Conservation (phyloP, 257 asterid species). For the Petunia secreta region DNA sequence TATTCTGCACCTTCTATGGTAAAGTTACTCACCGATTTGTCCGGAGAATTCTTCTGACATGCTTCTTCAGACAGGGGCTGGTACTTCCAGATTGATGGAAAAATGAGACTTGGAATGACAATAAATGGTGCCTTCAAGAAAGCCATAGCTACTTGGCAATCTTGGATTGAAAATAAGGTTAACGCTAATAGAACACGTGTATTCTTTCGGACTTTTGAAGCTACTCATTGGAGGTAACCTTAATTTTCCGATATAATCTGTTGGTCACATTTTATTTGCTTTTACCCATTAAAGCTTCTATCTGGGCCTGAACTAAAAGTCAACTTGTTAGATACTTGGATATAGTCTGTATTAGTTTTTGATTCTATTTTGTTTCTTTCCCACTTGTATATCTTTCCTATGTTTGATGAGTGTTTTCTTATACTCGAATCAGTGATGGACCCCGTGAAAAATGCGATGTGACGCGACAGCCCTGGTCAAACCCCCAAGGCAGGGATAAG, state of each 20-base stretch:
- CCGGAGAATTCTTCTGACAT: constrained; percentile 44
- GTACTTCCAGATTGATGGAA: constrained; percentile 86
- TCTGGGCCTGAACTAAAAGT: background rate
- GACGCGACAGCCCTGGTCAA: constrained; percentile 55
- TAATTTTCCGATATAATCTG: background rate
- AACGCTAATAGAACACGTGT: constrained; percentile 66
- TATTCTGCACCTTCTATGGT: background rate
- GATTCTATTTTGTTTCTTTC: background rate
- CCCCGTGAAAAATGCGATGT: constrained; percentile 68
- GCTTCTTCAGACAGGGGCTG: constrained; percentile 91
- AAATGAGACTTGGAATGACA: constrained; percentile 83
- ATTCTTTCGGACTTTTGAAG: constrained; percentile 83
- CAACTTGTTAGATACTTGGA: background rate
- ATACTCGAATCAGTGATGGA: constrained; percentile 45
- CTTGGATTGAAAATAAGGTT: constrained; percentile 71
- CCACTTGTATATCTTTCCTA: background rate
- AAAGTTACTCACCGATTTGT: constrained; percentile 14
- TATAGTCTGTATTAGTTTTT: background rate
- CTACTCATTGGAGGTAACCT: constrained; percentile 90
- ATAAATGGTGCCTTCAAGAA: constrained; percentile 62
- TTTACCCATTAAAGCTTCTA: background rate
- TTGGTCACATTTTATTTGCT: background rate
- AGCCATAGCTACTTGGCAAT: constrained; percentile 77
- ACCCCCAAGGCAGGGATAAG: constrained; percentile 47
- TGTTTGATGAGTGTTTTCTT: constrained; percentile 20